Conservation (phyloP, 2,329 filamentous ascomycete genomes). For the Cordyceps javanica region DNA sequence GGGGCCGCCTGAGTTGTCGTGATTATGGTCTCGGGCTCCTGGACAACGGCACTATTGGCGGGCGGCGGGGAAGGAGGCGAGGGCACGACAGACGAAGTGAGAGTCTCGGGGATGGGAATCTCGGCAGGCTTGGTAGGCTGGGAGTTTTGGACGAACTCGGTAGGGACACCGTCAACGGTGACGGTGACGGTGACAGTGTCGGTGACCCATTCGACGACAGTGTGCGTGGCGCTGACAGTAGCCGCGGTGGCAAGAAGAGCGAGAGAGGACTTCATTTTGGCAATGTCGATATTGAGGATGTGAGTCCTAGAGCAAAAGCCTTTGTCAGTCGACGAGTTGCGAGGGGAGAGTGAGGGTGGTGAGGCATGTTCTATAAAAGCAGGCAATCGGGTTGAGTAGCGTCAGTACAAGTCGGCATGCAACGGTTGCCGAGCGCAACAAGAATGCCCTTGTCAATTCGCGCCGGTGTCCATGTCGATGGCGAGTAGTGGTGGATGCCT, state of each 20-base stretch:
- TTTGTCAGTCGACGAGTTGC: conserved; percentile 16
- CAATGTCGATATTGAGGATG: conserved; percentile 3
- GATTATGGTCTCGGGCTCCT: conserved; percentile 11
- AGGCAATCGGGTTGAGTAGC: neutral
- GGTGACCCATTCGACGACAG: conserved; percentile 35
- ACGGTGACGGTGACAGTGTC: conserved; percentile 41
- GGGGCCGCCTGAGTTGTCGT: conserved; percentile 12
- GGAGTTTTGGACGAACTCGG: conserved; percentile 21
- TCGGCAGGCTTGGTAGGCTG: conserved; percentile 15
- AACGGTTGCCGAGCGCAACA: conserved; percentile 6
- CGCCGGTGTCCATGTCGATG: neutral
- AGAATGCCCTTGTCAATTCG: neutral
- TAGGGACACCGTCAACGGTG: conserved; percentile 29
- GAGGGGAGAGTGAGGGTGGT: neutral
- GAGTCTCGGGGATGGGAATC: conserved; percentile 15
- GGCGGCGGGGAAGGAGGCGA: conserved; percentile 15
- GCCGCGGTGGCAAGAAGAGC: conserved; percentile 42
- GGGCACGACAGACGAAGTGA: conserved; percentile 14
- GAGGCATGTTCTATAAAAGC: neutral
- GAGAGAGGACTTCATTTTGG: conserved; percentile 46
- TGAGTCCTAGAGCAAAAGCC: neutral
- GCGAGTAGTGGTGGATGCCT: neutral
- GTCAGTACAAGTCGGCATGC: conserved; percentile 7
- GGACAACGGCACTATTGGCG: conserved; percentile 3
- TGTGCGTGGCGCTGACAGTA: conserved; percentile 34